A percentile compares a stretch with the other conserved stretches of the same genome.
Evolutionary conservation across 2,329 filamentous ascomycete genomes (phyloP).

Genomic region (Ceratocystis eucalypticola): DNA sequence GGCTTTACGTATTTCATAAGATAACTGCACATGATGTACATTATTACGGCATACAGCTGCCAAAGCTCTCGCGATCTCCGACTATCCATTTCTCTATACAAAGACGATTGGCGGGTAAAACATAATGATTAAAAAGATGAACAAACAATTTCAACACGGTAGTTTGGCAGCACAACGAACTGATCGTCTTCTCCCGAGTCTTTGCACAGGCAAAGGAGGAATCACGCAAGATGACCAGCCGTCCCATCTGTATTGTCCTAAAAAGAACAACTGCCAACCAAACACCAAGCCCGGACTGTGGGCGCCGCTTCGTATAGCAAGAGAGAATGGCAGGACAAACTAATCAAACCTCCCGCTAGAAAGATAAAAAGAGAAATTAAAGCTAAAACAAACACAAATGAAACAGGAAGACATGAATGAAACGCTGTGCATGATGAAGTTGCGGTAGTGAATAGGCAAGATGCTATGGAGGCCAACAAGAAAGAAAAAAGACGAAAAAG

Average conservation of each 20-base stretch:
- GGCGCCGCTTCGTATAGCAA: background rate
- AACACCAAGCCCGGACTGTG: constrained; percentile 8
- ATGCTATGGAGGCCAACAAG: background rate
- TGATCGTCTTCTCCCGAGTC: background rate
- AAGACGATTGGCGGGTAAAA: too few species aligned
- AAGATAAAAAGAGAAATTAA: background rate
- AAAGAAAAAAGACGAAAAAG: background rate
- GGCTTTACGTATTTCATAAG: background rate
- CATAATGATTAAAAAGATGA: background rate
- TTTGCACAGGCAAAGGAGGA: background rate
- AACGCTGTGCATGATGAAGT: background rate
- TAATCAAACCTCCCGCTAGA: background rate
- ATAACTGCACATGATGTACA: background rate
- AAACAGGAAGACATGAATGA: background rate
- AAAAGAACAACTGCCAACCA: background rate
- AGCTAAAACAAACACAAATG: background rate
- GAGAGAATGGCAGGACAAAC: background rate
- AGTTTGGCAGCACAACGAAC: background rate
- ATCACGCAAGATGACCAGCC: background rate
- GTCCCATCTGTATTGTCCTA: background rate
- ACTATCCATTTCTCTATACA: background rate
- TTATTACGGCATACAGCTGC: too few species aligned
- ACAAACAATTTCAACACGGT: background rate
- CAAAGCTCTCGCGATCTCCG: background rate
- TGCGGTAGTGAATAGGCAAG: background rate